Evolutionary conservation across 2,329 filamentous ascomycete species (phyloP), one percentile per base, ranked within the genome.

Genomic region (Monilinia fructigena): DNA sequence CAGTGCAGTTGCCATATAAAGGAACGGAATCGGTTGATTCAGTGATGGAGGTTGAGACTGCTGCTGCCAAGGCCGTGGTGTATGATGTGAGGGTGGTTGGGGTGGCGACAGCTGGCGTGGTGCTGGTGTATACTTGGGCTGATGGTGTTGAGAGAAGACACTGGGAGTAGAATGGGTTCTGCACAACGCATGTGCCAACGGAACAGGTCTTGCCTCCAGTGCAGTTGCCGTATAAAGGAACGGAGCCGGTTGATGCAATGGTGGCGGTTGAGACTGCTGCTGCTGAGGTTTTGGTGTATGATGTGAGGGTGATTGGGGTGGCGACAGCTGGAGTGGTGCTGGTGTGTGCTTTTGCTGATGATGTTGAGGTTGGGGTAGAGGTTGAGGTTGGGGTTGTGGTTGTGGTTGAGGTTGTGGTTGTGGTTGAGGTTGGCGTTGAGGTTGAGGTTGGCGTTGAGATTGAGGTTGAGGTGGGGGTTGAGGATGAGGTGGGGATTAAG

Each of bases 181-280:
- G n/a, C n/a, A 4, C 16, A 7, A 54, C 40, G 10, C 52, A 55
- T 6, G 8, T 35, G 28, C 52, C 62, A 3, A 10, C 35, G 16
- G 59, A 45, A 20, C 52, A 56, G 3, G 53, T 20, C 7, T 31
- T 28, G 3, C 52, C 62, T 11, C 28, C 62, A 16, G 54, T 47
- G 16, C 52, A 64, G 28, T 38, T 56, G 26, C 53, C 53, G 4
- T 55, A 64, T 16, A 55, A 38, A 35, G 62, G 38, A 38, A 55
- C n/a, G 4, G 62, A 45, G 1, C 42, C 26, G 10, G 26, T 23
- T 14, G 47, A 40, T 1, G 60, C 18, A n/a, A 50, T 31, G 7
- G 38, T 23, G 16, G 54, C 2, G 16, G 47, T 40, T 20, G 45
- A 12, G 31, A 40, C 47, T 10, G 45, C 50, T 53, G 50, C 50